Percentiles rank a stretch among this genome's conserved stretches.
phyloP scores from a whole-genome alignment of 2,329 filamentous ascomycete genomes.

The Talaromyces sp. region DNA sequence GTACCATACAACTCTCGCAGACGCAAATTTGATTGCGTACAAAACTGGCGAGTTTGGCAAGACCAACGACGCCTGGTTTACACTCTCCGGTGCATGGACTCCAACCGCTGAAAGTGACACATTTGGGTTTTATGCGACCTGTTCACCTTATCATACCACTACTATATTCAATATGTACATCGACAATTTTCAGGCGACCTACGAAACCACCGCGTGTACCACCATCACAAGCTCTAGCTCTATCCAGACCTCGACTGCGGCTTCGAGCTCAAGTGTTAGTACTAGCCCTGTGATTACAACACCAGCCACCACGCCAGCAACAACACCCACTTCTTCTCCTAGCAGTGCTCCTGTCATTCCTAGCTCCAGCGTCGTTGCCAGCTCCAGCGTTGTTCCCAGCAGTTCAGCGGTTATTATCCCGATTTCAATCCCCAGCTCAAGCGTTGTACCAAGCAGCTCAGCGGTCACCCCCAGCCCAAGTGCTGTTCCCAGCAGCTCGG shows the following conservation, averaged over 20 bases:
- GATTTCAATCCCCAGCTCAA: background rate
- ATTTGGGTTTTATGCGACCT: background rate
- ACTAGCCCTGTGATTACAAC: background rate
- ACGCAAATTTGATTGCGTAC: no score
- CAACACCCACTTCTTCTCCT: background rate
- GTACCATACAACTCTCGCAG: background rate
- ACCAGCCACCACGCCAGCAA: background rate
- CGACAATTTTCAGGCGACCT: background rate
- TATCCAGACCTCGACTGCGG: background rate
- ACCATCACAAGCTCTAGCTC: constrained; percentile 5
- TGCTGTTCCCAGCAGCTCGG: background rate
- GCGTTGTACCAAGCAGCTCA: background rate
- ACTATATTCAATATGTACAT: background rate
- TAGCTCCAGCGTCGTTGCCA: background rate
- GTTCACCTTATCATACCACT: background rate
- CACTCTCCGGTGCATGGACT: constrained; percentile 5
- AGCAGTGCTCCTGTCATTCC: background rate
- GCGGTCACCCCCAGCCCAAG: background rate
- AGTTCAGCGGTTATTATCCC: background rate
- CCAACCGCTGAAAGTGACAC: background rate
- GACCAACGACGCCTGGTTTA: background rate
- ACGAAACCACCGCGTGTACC: background rate
- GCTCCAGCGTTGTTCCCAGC: background rate
- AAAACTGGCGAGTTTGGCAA: background rate
- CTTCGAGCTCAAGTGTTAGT: background rate